These are phyloP conservation scores for Parietaria judaica DNA, from an alignment of 306 rosid genomes.

Conservation along the genomic window DNA sequence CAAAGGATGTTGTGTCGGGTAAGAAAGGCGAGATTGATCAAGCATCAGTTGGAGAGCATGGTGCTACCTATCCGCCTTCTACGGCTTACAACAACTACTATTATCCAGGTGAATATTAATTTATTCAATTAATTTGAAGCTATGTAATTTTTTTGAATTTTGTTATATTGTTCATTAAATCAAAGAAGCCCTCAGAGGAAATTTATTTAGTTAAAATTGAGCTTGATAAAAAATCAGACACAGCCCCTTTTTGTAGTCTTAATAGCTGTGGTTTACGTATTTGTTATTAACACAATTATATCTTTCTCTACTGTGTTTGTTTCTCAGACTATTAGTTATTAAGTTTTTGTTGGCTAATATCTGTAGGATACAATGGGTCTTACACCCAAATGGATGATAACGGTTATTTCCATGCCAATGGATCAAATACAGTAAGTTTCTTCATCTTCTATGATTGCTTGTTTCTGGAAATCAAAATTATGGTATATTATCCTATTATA, in stretches of 20 bases:
- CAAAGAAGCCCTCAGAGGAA: too few relatives aligned
- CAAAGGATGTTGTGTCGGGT: slow-evolving; percentile 26
- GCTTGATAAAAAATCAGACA: too few relatives aligned
- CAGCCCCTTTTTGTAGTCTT: too few relatives aligned
- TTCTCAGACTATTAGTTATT: too few relatives aligned
- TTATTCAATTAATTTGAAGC: not conserved
- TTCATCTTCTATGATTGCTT: not conserved
- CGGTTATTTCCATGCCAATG: slow-evolving; percentile 17
- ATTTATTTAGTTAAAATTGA: too few relatives aligned
- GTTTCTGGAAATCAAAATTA: not conserved
- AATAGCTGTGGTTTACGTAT: too few relatives aligned
- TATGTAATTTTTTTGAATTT: too few relatives aligned
- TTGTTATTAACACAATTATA: too few relatives aligned
- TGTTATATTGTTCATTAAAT: too few relatives aligned
- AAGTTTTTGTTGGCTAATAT: too few relatives aligned
- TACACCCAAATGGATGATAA: slow-evolving; percentile 20
- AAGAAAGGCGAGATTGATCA: slow-evolving; percentile 49
- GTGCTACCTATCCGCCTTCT: slow-evolving; percentile 33
- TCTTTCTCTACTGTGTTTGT: too few relatives aligned
- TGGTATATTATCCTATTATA: not conserved
- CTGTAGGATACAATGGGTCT: slow-evolving; percentile 33
- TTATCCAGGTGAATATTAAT: slow-evolving; percentile 37
- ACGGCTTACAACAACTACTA: slow-evolving; percentile 36
- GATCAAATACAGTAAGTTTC: slow-evolving; percentile 30
- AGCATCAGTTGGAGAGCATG: slow-evolving; percentile 35